These are phyloP conservation scores for Hygrophila difformis DNA, from an alignment of 257 asterid genomes.

Conservation along the genomic window DNA sequence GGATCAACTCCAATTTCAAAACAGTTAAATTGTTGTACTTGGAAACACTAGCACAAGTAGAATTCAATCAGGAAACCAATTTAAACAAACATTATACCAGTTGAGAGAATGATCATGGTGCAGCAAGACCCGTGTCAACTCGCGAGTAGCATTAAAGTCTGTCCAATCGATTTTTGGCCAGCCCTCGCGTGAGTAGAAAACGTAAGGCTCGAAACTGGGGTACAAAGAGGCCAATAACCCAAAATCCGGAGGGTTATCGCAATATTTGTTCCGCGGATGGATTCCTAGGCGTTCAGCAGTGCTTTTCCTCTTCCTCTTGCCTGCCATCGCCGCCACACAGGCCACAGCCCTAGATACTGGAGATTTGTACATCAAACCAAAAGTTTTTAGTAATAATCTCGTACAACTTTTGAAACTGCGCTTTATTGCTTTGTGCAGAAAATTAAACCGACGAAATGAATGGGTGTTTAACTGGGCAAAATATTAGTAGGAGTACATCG, in stretches of 20 bases:
- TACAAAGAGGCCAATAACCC: constrained; percentile 49
- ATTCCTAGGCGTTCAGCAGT: constrained; percentile 33
- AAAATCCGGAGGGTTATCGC: constrained; percentile 82
- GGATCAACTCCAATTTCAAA: no score
- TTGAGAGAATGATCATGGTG: constrained; percentile 69
- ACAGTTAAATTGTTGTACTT: not conserved
- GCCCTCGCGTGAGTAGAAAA: constrained; percentile 57
- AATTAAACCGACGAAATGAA: no score
- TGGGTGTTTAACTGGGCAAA: no score
- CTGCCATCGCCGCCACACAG: constrained; percentile 43
- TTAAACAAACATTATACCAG: constrained; percentile 30
- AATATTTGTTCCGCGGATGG: constrained; percentile 71
- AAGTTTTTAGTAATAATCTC: no score
- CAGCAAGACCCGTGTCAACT: constrained; percentile 67
- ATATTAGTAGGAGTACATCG: no score
- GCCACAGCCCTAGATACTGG: constrained; percentile 22
- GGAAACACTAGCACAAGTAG: no score
- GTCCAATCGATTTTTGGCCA: constrained; percentile 89
- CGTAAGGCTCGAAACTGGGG: constrained; percentile 56
- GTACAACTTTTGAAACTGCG: no score
- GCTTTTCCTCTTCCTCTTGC: constrained; percentile 67
- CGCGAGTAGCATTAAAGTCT: constrained; percentile 88
- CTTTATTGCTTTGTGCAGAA: no score
- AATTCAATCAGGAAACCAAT: not conserved
- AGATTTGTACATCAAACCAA: no score